Percentiles rank a stretch among this genome's conserved stretches.
Conservation (phyloP, 73 alveolate species). For the Strombidium stylifer region DNA sequence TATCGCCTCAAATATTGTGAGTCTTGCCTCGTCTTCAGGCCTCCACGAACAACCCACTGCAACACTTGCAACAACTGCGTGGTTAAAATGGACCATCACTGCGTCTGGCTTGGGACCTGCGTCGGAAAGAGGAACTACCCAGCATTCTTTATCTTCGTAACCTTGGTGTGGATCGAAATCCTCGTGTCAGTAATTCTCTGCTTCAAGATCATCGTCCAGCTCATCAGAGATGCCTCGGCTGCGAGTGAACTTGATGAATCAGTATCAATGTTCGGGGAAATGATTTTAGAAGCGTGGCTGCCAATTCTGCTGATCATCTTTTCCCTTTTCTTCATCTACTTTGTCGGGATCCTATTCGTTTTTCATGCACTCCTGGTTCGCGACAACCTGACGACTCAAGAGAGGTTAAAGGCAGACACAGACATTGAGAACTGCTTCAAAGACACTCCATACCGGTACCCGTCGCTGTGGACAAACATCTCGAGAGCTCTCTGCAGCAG, state of each 20-base stretch:
- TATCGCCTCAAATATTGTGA: conserved; percentile 65
- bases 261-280: background rate
- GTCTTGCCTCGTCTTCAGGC: conserved; percentile 81
- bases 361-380: conserved; percentile 11
- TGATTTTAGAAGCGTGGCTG: background rate
- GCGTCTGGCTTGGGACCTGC: conserved; percentile 92
- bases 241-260: background rate
- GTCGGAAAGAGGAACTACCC: conserved; percentile 83
- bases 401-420: conserved; percentile 7
- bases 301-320: background rate
- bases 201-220: background rate
- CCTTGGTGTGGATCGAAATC: too few relatives aligned
- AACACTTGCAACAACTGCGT: conserved; percentile 87
- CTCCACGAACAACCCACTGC: conserved; percentile 91
- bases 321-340: conserved; percentile 16
- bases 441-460: too few relatives aligned
- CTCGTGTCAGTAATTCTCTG: background rate
- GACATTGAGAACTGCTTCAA: too few relatives aligned
- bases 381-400: conserved; percentile 17
- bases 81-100: conserved; percentile 88
- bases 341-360: conserved; percentile 4
- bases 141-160: too few relatives aligned
- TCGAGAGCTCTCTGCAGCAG: too few relatives aligned
- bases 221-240: background rate
- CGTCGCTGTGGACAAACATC: too few relatives aligned